Conservation (phyloP, 495 filamentous ascomycete genomes). For the Penicillium lividum region DNA sequence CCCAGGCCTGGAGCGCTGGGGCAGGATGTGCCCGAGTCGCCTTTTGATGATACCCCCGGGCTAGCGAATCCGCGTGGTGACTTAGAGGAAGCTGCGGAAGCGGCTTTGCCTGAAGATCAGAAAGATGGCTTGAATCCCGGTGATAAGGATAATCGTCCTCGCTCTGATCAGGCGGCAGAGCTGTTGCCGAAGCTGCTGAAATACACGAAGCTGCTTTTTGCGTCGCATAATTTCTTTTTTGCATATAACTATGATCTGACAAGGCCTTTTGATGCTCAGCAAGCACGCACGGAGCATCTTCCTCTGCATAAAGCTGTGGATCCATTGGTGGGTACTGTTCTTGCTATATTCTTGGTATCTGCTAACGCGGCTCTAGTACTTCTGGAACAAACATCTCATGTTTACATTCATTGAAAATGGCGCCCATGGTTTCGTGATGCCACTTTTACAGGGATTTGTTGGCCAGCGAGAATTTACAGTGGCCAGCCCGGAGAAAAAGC, state of each 20-base stretch:
- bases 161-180: conserved; percentile 33
- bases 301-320: conserved; percentile 76
- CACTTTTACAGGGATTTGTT: conserved; percentile 92
- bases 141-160: conserved; percentile 27
- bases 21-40: conserved; percentile 24
- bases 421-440: conserved; percentile 64
- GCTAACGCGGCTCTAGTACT: conserved; percentile 58
- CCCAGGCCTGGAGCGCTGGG: conserved; percentile 34
- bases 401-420: conserved; percentile 71
- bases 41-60: conserved; percentile 26
- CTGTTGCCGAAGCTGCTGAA: conserved; percentile 82
- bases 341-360: not conserved
- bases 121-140: conserved; percentile 25
- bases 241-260: conserved; percentile 92
- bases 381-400: conserved; percentile 84
- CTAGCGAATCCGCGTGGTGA: not conserved
- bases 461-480: conserved; percentile 80
- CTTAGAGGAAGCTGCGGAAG: conserved; percentile 4
- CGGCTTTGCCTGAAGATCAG: conserved; percentile 16
- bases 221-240: conserved; percentile 84
- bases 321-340: conserved; percentile 53
- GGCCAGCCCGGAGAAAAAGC: conserved; percentile 32
- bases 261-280: conserved; percentile 55
- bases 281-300: conserved; percentile 39
- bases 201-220: conserved; percentile 77